Percentiles rank a stretch among this genome's conserved stretches.
Conservation (phyloP, 768 basidiomycete species). For the Cystofilobasidium macerans region DNA sequence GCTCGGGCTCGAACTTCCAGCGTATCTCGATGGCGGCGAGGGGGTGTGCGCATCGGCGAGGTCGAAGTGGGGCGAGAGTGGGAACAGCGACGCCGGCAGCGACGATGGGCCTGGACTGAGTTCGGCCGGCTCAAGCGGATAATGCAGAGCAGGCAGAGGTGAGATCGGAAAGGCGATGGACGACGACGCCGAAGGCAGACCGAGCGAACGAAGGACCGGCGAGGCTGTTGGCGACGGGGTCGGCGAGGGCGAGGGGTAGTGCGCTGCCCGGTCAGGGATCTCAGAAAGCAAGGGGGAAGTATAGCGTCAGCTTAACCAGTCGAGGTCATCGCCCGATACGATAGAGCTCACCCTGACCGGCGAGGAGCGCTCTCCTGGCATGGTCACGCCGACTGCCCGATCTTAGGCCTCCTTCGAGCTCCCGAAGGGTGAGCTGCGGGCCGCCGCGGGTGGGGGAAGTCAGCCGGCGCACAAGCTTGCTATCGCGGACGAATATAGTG, state of each 20-base stretch:
- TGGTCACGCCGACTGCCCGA: too few relatives aligned
- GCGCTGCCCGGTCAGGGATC: not conserved
- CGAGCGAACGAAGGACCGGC: not conserved
- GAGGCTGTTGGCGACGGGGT: not conserved
- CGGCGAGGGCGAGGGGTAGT: not conserved
- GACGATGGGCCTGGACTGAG: not conserved
- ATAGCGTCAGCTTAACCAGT: too few relatives aligned
- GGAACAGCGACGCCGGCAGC: not conserved
- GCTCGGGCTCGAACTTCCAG: not conserved
- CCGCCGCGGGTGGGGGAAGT: too few relatives aligned
- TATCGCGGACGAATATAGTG: too few relatives aligned
- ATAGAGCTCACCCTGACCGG: too few relatives aligned
- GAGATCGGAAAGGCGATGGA: conserved; percentile 1
- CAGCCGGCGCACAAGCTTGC: too few relatives aligned
- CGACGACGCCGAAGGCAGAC: not conserved
- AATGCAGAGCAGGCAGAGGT: not conserved
- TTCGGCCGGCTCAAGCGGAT: not conserved
- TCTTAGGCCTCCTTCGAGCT: too few relatives aligned
- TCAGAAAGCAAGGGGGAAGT: not conserved
- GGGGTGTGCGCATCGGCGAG: not conserved
- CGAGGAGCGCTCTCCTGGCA: too few relatives aligned
- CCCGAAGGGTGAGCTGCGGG: too few relatives aligned
- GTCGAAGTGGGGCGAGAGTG: not conserved
- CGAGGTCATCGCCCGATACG: too few relatives aligned
- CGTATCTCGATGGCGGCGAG: not conserved